A percentile compares a stretch with the other conserved stretches of the same genome.
These are phyloP conservation scores for Entomophthora muscae DNA, from an alignment of 371 early-diverging fungal species.

Conservation along the genomic window DNA sequence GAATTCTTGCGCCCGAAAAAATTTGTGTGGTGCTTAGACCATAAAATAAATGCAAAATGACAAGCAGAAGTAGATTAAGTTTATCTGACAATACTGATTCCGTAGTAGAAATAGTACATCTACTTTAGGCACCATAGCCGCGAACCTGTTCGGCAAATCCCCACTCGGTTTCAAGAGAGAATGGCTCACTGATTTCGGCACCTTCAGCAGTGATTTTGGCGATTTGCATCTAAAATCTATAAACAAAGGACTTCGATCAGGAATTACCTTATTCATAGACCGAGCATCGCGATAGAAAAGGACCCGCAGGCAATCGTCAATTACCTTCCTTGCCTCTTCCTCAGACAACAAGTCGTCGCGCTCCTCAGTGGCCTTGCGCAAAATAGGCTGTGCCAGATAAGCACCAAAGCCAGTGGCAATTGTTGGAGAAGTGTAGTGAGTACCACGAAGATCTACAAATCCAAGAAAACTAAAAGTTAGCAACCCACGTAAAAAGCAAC, in stretches of 20 bases:
- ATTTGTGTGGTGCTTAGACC: too few species aligned
- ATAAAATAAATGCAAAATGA: too few species aligned
- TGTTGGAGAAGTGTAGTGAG: constrained; percentile 77
- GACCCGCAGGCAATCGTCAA: constrained; percentile 86
- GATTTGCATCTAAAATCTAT: constrained; percentile 53
- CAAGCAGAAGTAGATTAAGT: too few species aligned
- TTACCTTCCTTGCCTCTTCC: constrained; percentile 75
- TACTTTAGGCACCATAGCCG: constrained; percentile 72
- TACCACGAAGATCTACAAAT: constrained; percentile 89
- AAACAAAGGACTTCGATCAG: constrained; percentile 6
- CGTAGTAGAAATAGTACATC: too few species aligned
- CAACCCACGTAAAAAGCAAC: constrained; percentile 4
- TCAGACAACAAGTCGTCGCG: constrained; percentile 71
- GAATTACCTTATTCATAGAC: constrained; percentile 71
- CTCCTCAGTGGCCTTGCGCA: constrained; percentile 83
- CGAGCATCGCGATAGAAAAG: constrained; percentile 95
- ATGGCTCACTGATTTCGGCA: constrained; percentile 71
- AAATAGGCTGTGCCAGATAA: constrained; percentile 88
- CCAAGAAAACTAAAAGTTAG: constrained; percentile 62
- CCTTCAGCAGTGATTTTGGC: constrained; percentile 75
- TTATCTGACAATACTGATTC: too few species aligned
- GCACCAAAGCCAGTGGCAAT: constrained; percentile 97
- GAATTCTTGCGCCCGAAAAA: too few species aligned
- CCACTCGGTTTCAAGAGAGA: constrained; percentile 86
- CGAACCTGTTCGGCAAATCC: constrained; percentile 71